Percentiles rank a stretch among this genome's conserved stretches.
Evolutionary conservation across 208 protist species (phyloP).

Genomic region (Leishmania guyanensis): DNA sequence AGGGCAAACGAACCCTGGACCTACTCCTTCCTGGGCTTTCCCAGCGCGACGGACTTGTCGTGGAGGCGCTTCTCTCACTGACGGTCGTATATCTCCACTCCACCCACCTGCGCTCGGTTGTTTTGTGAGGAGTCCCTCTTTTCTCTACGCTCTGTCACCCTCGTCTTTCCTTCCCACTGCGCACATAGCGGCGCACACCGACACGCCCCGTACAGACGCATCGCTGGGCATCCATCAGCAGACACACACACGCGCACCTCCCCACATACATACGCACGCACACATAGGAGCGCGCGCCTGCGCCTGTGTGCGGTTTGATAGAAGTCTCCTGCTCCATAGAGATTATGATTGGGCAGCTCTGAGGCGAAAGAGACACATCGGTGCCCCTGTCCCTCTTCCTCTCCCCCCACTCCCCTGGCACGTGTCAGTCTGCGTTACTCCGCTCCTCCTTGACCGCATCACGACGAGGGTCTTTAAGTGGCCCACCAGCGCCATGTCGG

Average conservation of each 20-base stretch:
- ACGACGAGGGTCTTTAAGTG: background rate
- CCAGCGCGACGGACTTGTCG: background rate
- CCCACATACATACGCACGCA: background rate
- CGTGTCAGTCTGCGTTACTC: too few relatives aligned
- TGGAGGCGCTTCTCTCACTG: background rate
- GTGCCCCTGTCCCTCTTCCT: background rate
- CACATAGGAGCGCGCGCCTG: background rate
- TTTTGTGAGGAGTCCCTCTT: background rate
- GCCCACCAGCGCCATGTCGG: slow-evolving; percentile 30
- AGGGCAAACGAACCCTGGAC: background rate
- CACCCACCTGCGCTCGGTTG: background rate
- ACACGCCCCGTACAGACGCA: background rate
- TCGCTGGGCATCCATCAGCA: background rate
- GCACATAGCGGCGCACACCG: background rate
- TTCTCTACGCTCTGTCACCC: background rate
- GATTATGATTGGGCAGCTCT: background rate
- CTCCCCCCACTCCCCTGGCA: background rate
- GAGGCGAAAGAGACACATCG: background rate
- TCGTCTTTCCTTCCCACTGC: background rate
- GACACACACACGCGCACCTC: background rate
- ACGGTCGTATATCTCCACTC: background rate
- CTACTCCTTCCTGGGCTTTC: background rate
- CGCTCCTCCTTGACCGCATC: background rate
- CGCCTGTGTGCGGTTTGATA: background rate
- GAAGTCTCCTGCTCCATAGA: background rate